phyloP scores from a whole-genome alignment of 169 alveolate species.

The Plasmodium inui region DNA sequence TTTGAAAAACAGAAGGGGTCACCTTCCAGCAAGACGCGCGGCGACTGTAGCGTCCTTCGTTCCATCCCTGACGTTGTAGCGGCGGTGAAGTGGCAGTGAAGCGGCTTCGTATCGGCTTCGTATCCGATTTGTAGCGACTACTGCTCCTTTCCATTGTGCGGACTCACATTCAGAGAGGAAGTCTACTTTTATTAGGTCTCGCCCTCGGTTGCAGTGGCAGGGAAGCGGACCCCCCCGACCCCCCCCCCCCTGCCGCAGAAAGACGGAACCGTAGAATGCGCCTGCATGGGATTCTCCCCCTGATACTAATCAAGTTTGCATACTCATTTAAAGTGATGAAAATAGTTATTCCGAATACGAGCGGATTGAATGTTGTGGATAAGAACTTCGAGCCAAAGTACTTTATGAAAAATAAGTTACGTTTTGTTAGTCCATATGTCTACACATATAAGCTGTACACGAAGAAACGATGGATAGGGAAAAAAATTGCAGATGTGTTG shows the following conservation, averaged over 20 bases:
- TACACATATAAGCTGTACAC: slow-evolving; percentile 78
- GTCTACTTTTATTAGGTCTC: not conserved
- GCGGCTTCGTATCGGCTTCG: not conserved
- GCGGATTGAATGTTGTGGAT: slow-evolving; percentile 69
- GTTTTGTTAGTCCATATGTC: slow-evolving; percentile 83
- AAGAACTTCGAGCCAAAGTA: slow-evolving; percentile 56
- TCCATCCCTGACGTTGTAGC: not conserved
- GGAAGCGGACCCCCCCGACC: not conserved
- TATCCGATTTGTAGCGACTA: not conserved
- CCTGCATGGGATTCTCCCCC: not conserved
- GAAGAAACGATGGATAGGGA: slow-evolving; percentile 84
- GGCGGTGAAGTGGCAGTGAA: not conserved
- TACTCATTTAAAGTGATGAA: slow-evolving; percentile 54
- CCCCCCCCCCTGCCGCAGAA: too few relatives aligned
- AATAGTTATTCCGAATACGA: slow-evolving; percentile 25
- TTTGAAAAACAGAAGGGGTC: not conserved
- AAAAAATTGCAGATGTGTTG: slow-evolving; percentile 76
- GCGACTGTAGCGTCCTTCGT: not conserved
- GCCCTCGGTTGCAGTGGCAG: not conserved
- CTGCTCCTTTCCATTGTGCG: not conserved
- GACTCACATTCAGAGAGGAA: not conserved
- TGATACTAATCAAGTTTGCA: not conserved
- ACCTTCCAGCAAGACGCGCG: not conserved
- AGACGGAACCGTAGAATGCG: not conserved
- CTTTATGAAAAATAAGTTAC: slow-evolving; percentile 77